Percentiles rank a stretch among this genome's conserved stretches.
phyloP scores from a whole-genome alignment of 2,329 filamentous ascomycete species.

The Pseudonectria foliicola region DNA sequence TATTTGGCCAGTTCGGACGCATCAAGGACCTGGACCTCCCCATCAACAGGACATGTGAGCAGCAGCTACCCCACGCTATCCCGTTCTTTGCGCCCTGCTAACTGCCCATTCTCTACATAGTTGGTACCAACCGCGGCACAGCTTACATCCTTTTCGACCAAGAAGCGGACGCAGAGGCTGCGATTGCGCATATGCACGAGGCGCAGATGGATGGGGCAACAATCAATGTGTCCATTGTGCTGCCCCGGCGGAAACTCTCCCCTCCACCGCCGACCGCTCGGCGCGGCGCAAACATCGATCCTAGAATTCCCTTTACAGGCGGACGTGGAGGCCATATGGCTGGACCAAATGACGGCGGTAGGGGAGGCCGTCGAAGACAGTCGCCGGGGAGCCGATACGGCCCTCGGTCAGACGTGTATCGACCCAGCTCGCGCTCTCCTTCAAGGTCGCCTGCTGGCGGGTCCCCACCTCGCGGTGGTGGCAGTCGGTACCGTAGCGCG shows the following conservation, averaged over 20 bases:
- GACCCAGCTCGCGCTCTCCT: constrained; percentile 50
- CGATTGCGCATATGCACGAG: constrained; percentile 96
- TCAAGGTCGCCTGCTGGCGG: constrained; percentile 37
- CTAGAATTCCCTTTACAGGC: constrained; percentile 30
- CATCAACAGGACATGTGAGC: constrained; percentile 75
- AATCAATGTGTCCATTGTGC: constrained; percentile 81
- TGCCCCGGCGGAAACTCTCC: constrained; percentile 77
- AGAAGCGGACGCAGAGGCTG: constrained; percentile 73
- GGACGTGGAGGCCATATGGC: constrained; percentile 26
- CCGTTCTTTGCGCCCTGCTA: constrained; percentile 8
- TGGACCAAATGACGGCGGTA: constrained; percentile 24
- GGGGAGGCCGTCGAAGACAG: constrained; percentile 30
- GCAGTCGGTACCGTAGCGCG: constrained; percentile 37
- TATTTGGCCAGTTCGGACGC: constrained; percentile 80
- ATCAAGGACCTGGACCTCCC: constrained; percentile 87
- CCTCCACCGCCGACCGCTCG: constrained; percentile 67
- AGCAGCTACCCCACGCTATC: constrained; percentile 1
- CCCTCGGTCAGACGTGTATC: constrained; percentile 49
- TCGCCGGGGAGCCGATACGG: constrained; percentile 33
- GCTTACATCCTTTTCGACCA: constrained; percentile 83
- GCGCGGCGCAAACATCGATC: constrained; percentile 52
- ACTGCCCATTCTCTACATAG: constrained; percentile 34
- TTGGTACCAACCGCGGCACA: constrained; percentile 83
- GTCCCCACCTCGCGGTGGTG: constrained; percentile 27
- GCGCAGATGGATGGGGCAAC: constrained; percentile 80